phyloP scores from a whole-genome alignment of 2,329 filamentous ascomycete species.

The Aspergillus arachidicola region DNA sequence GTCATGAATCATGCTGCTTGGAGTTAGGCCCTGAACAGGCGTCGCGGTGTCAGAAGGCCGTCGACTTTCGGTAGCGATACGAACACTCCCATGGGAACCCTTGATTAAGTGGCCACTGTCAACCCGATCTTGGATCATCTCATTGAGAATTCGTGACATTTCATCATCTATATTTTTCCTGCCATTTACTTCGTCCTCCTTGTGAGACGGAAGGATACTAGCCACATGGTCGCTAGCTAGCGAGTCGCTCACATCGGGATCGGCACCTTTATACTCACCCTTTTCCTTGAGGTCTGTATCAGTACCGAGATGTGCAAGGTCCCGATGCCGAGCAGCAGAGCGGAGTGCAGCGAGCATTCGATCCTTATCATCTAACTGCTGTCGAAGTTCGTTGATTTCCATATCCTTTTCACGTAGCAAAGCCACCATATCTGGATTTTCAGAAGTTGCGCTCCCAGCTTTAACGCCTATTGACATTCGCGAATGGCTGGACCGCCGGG shows the following conservation, averaged over 20 bases:
- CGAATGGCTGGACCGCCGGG: constrained; percentile 84
- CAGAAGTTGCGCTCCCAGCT: constrained; percentile 70
- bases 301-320: constrained; percentile 67
- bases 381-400: constrained; percentile 88
- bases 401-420: constrained; percentile 84
- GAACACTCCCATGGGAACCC: constrained; percentile 67
- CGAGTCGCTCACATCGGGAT: constrained; percentile 29
- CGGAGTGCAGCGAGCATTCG: constrained; percentile 87
- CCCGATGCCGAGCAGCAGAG: constrained; percentile 81
- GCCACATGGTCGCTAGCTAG: constrained; percentile 28
- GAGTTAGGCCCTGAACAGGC: constrained; percentile 29
- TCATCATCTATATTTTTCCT: constrained; percentile 82
- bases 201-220: constrained; percentile 35
- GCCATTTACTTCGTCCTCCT: constrained; percentile 40
- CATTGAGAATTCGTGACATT: constrained; percentile 89
- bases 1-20: constrained; percentile 22
- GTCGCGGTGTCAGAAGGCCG: constrained; percentile 33
- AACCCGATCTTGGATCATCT: constrained; percentile 91
- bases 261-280: constrained; percentile 30
- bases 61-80: constrained; percentile 52
- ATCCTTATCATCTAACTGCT: constrained; percentile 90
- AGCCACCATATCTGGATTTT: constrained; percentile 74
- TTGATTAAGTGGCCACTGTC: constrained; percentile 73
- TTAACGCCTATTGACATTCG: constrained; percentile 75
- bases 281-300: constrained; percentile 39